Evolutionary conservation across 345 rosid genomes (phyloP).

Genomic region (Heritiera littoralis): DNA sequence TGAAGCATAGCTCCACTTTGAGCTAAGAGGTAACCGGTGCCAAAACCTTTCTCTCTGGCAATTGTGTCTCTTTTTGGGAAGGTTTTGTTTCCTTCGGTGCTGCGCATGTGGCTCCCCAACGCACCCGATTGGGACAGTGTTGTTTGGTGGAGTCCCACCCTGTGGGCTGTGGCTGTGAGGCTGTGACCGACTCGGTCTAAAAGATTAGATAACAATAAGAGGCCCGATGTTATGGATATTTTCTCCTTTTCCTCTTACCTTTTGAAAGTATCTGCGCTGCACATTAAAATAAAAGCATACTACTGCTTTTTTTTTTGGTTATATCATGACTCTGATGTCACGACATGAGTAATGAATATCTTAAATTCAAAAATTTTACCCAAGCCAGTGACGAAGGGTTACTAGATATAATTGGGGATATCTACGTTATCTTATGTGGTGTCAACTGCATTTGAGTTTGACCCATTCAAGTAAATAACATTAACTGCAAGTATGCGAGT

Average conservation of each 20-base stretch:
- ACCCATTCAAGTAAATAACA: background rate
- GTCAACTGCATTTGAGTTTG: background rate
- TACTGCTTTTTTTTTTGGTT: background rate
- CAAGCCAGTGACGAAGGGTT: no score
- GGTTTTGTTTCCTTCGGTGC: background rate
- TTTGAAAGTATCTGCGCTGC: background rate
- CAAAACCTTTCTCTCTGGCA: background rate
- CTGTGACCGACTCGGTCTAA: background rate
- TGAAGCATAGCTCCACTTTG: background rate
- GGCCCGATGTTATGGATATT: background rate
- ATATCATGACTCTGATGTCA: no score
- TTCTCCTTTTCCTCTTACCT: background rate
- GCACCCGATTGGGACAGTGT: conserved; percentile 3
- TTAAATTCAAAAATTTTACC: no score
- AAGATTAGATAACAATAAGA: background rate
- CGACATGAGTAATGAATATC: no score
- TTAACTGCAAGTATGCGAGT: no score
- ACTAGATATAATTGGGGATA: background rate
- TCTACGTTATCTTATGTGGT: background rate
- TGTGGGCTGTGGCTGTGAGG: no score
- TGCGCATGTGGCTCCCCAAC: conserved; percentile 7
- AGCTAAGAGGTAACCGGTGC: background rate
- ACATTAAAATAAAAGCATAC: background rate
- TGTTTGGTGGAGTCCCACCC: background rate
- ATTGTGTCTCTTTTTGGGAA: background rate